Base-by-base conservation (phyloP, 2,329 filamentous ascomycete species). In the Canariomyces notabilis region DNA sequence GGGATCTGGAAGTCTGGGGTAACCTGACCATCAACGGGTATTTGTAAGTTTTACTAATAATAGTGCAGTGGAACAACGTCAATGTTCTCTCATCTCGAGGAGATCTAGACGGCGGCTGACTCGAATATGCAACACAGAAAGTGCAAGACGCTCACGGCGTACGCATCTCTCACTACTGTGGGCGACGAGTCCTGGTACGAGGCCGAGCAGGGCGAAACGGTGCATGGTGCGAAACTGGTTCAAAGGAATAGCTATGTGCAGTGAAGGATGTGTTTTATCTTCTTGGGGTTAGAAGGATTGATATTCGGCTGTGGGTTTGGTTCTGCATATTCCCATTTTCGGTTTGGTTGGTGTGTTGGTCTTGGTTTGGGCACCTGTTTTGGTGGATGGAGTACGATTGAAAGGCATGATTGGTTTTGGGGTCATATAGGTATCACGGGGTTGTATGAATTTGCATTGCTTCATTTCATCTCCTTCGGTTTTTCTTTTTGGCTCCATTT, bases 141-240 rank as follows among this genome's bases (percentile, higher is more conserved):
- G 51, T 75, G 72, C 57, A 66, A 64, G 48, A 64, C 57, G 4
- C 60, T 75, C 38, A 63, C 68, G 6, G 66, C 73, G 5, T 73
- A 74, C 47, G 69, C 70, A 32, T 72, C 69, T 2, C 53, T 75
- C 47, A 74, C 70, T 0, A 65, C 74, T 21, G 67, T 75, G 31
- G 72, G 72, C 36, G 61, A 65, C 31, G 59, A 66, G 37, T 75
- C 71, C 22, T 64, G 58, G 44, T 75, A 72, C 43, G 61, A 65
- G 35, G 69, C 65, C 3, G 66, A 69, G n/a, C 66, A 67, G 32
- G 59, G 63, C 4, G 68, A 74, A 52, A 64, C 67, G 37, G 60
- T 75, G 6, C 64, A 65, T 41, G 72, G 72, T 3, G 63, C 69
- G 4, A 70, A 69, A 41, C 53, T 73, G 51, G 58, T 68, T 26